Evolutionary conservation across 305 asterid species (phyloP), one percentile per base, ranked within the genome.

Genomic region (Fraxinus floribunda): DNA sequence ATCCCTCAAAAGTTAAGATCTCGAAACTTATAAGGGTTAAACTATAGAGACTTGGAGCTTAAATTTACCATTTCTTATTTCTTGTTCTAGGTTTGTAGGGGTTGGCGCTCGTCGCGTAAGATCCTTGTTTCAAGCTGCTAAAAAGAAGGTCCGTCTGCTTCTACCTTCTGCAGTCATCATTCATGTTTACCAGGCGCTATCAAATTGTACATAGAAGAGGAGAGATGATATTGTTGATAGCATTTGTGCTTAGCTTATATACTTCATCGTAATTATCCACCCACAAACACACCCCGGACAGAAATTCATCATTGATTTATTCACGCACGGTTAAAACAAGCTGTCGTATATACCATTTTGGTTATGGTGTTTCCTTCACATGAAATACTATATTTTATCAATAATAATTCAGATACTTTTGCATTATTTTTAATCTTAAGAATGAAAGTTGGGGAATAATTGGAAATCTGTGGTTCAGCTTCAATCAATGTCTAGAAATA

Each of bases 61-160:
- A 80, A 52, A 41, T 57, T 81, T 76, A 83, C 55, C 46, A 39
- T 68, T 57, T 29, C 77, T 64, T 24, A 62, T 83, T 83, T 22
- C 52, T 79, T 55, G 73, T 89, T 75, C 79, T 85, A 96, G 99
- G 98, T 93, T 95, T 90, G 98, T 95, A 39, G 98, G 98, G 73
- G 98, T 95, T 81, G 98, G 98, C 87, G 98, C 98, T 84, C 95
- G 97, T 15, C 93, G 98, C 72, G 98, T 95, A 79, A 91, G 98
- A 90, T 95, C 98, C 68, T 86, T 95, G 89, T 95, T 95, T 88
- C 98, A 95, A 92, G 99, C 98, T 49, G 99, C 98, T 80, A 96
- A 94, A 86, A 96, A 96, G 85, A 96, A 94, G 98, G 98, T 94
- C 75, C 22, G 75, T 76, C 52, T 78, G 71, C 71, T 74, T 75